Evolutionary conservation across 495 filamentous ascomycete genomes (phyloP), one percentile per base, ranked within the genome.

Genomic region (Pyronema omphalodes): DNA sequence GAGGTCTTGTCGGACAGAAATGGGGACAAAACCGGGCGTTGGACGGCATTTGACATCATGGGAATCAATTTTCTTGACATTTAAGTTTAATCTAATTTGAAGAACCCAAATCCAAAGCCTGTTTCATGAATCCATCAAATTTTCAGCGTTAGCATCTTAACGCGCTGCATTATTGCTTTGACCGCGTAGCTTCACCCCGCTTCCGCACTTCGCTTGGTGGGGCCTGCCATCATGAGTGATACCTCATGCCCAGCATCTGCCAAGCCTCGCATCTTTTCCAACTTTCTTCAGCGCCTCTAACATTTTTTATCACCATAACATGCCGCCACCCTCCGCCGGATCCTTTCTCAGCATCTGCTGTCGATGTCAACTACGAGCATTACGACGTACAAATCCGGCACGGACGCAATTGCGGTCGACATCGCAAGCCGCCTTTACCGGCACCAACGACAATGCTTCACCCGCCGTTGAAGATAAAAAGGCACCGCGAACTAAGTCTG

Each of bases 1-100:
- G 52, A 61, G 34, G 52, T 62, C 17, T 11, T 62, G 9, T 37
- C 47, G 12, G 60, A 62, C 44, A 57, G 60, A 41, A 54, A 29
- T 6, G 55, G 60, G 12, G 35, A 40, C 17, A 62, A 59, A n/a
- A 18, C 14, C 48, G 55, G 52, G 15, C 37, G 37, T 37, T 58
- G 57, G 53, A 52, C 46, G 1, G 37, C 43, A 40, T 62, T 62
- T 49, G 35, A 29, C 17, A 29, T 51, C 40, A 51, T 60, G n/a
- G 34, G 58, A 23, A 47, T 9, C 9, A 9, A 47, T 47, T 35
- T 45, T 57, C 33, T 43, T 17, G 29, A 4, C 19, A 3, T 37
- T 29, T 19, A 14, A 12, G 6, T 11, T 46, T 37, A 29, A 29
- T 45, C 4, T 23, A 8, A 17, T 1, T 29, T 29, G n/a, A 29